Evolutionary conservation across 169 alveolate species (phyloP).

Genomic region (Theileria sp.): DNA sequence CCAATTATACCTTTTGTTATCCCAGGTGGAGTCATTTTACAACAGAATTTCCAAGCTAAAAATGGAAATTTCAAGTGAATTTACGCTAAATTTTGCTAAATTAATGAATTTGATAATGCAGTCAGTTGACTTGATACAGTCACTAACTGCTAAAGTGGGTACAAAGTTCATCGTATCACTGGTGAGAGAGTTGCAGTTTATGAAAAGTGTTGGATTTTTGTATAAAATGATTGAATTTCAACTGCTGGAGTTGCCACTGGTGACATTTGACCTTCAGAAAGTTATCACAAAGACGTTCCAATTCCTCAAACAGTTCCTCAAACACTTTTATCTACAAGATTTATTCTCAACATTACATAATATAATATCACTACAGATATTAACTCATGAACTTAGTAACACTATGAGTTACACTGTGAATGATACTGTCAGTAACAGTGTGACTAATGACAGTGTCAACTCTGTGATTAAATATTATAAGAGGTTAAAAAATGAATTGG

Average conservation of each 20-base stretch:
- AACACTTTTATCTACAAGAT: slow-evolving; percentile 36
- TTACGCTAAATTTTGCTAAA: slow-evolving; percentile 8
- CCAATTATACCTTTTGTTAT: background rate
- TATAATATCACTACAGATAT: no score
- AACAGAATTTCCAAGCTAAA: slow-evolving; percentile 3
- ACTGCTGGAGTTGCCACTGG: slow-evolving; percentile 43
- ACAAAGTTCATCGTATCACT: slow-evolving; percentile 17
- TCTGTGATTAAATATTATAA: background rate
- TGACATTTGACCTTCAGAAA: slow-evolving; percentile 16
- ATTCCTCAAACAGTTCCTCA: slow-evolving; percentile 26
- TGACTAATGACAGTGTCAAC: no score
- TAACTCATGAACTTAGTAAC: no score
- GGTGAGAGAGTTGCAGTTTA: slow-evolving; percentile 34
- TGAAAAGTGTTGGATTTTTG: background rate
- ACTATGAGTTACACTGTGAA: no score
- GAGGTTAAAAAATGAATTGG: no score
- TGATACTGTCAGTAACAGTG: no score
- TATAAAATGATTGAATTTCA: slow-evolving; percentile 3
- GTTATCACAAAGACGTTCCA: slow-evolving; percentile 36
- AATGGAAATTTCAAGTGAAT: background rate
- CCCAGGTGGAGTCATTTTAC: background rate
- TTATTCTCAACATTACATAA: slow-evolving; percentile 10
- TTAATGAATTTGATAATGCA: background rate
- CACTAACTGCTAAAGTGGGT: no score
- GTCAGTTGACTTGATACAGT: no score